Percentiles rank a stretch among this genome's conserved stretches.
These are phyloP conservation scores for Puccinia horiana DNA, from an alignment of 1,284 basidiomycete genomes.

Conservation along the genomic window DNA sequence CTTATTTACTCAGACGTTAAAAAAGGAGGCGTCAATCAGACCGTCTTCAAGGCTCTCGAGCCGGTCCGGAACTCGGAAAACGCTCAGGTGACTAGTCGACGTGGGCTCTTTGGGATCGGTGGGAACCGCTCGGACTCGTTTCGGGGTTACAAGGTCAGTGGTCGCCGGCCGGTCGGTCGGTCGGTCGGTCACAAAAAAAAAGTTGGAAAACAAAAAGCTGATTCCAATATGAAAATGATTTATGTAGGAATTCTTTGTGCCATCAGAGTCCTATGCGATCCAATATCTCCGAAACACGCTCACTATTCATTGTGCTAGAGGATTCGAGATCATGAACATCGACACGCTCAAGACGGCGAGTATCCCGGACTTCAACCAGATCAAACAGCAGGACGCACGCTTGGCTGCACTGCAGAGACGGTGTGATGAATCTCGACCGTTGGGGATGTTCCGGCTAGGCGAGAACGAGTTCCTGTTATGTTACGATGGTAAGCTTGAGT, in stretches of 20 bases:
- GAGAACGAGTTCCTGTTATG: constrained; percentile 84
- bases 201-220: neutral
- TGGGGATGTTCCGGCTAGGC: constrained; percentile 84
- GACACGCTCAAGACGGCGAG: constrained; percentile 52
- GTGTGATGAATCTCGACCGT: constrained; percentile 74
- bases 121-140: constrained; percentile 27
- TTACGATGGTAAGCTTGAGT: constrained; percentile 66
- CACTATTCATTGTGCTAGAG: constrained; percentile 73
- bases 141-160: constrained; percentile 39
- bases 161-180: too few relatives aligned
- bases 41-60: constrained; percentile 89
- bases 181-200: neutral
- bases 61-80: constrained; percentile 80
- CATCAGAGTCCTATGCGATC: constrained; percentile 49
- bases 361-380: constrained; percentile 66
- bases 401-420: constrained; percentile 73
- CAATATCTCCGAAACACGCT: constrained; percentile 76
- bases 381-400: constrained; percentile 68
- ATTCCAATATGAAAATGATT: neutral
- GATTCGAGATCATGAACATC: constrained; percentile 84
- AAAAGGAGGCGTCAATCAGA: constrained; percentile 78
- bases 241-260: constrained; percentile 51
- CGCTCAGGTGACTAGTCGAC: constrained; percentile 65
- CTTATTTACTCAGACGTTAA: constrained; percentile 73
- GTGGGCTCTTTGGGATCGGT: constrained; percentile 43